These are phyloP conservation scores for Pestalotiopsis sp. DNA, from an alignment of 2,329 filamentous ascomycete genomes.

Conservation along the genomic window DNA sequence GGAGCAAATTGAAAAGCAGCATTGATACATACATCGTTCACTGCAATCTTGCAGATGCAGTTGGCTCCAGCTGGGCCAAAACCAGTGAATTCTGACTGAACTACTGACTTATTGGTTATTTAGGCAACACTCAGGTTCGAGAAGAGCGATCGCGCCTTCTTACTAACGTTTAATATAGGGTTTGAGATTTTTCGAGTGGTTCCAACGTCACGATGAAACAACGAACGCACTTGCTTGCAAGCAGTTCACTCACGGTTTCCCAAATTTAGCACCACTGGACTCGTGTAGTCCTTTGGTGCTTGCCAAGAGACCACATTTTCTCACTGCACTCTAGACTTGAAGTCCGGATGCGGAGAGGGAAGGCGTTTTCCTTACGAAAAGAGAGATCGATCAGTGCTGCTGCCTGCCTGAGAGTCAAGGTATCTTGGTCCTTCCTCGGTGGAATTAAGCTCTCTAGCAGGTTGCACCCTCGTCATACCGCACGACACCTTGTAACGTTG, in stretches of 20 bases:
- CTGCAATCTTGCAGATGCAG: slow-evolving; percentile 12
- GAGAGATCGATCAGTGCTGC: neutral
- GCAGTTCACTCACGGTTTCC: neutral
- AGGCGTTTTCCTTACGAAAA: neutral
- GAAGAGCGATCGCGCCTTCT: neutral
- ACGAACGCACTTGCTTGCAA: neutral
- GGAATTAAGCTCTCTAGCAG: neutral
- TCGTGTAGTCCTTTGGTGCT: slow-evolving; percentile 17
- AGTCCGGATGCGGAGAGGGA: slow-evolving; percentile 54
- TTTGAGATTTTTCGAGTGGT: neutral
- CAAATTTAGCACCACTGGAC: neutral
- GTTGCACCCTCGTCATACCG: neutral
- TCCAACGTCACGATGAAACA: neutral
- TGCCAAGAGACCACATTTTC: slow-evolving; percentile 45
- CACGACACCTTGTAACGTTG: neutral
- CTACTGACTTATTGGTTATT: neutral
- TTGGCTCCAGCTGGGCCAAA: slow-evolving; percentile 5
- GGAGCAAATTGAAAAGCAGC: slow-evolving; percentile 21
- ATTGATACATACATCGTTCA: slow-evolving; percentile 10
- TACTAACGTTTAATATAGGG: neutral
- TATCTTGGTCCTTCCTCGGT: neutral
- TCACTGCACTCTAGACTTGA: slow-evolving; percentile 53
- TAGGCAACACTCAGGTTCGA: neutral
- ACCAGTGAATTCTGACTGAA: neutral
- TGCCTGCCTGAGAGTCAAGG: neutral